These are phyloP conservation scores for Cystodermella granulosa DNA, from an alignment of 1,284 basidiomycete species.

Conservation along the genomic window DNA sequence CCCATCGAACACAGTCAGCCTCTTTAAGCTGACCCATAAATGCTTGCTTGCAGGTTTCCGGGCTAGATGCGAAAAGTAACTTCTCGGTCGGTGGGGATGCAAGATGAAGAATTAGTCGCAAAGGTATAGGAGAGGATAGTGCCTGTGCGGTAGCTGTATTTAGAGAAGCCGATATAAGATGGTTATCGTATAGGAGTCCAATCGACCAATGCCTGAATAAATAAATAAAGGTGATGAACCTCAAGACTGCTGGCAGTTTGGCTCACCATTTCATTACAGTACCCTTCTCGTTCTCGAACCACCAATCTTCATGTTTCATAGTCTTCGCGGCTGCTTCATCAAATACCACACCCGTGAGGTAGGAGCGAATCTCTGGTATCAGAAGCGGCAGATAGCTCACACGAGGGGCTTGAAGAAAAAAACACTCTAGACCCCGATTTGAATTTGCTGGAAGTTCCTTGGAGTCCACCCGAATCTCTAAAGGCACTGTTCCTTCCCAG, in stretches of 20 bases:
- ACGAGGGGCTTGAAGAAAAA: slow-evolving; percentile 80
- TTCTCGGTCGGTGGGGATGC: slow-evolving; percentile 80
- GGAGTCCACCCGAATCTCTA: slow-evolving; percentile 78
- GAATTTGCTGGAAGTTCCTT: slow-evolving; percentile 83
- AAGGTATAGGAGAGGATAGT: slow-evolving; percentile 50
- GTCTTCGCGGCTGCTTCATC: slow-evolving; percentile 70
- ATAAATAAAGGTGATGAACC: slow-evolving; percentile 6
- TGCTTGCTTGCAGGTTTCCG: slow-evolving; percentile 81
- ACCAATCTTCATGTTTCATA: slow-evolving; percentile 84
- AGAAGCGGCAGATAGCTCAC: slow-evolving; percentile 89
- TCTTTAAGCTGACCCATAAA: slow-evolving; percentile 95
- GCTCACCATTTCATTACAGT: slow-evolving; percentile 76
- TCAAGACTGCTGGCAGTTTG: slow-evolving; percentile 3
- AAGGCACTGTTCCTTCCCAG: slow-evolving; percentile 81
- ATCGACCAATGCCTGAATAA: slow-evolving; percentile 89
- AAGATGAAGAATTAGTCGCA: slow-evolving; percentile 79
- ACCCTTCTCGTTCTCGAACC: slow-evolving; percentile 84
- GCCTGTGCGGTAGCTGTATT: slow-evolving; percentile 46
- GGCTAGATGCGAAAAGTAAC: slow-evolving; percentile 69
- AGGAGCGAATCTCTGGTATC: slow-evolving; percentile 77
- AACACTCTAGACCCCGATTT: slow-evolving; percentile 80
- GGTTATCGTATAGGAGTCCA: slow-evolving; percentile 84
- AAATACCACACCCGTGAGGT: slow-evolving; percentile 84
- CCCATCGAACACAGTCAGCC: slow-evolving; percentile 92
- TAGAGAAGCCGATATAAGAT: slow-evolving; percentile 56